Evolutionary conservation across 805 yeast genomes (phyloP), one percentile per base, ranked within the genome.

Genomic region (Kodamaea jinghongensis): DNA sequence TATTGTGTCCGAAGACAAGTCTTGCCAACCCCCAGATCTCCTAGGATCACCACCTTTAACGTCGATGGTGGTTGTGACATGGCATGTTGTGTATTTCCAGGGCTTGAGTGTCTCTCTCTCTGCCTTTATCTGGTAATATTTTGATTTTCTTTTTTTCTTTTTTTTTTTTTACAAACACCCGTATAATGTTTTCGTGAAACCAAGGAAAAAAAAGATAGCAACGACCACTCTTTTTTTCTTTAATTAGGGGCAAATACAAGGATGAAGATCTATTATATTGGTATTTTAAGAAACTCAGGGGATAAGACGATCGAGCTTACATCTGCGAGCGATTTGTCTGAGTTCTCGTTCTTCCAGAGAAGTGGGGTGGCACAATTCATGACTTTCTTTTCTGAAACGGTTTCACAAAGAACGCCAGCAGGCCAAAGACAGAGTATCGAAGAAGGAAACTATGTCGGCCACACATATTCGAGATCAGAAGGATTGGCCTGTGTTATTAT

Each of bases 391-490:
- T 77, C 95, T 17, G 86, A 81, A 54, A 93, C 99, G 2, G 91
- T 91, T 17, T 81, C 95, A 11, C 83, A 81, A 47, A 81, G 99
- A 66, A 93, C 99, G 2, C 66, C 73, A 29, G 73, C 91, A 1
- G 96, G 96, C 34, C 91, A 88, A 66, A 81, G 98, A 67, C 99
- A 93, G 63, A 78, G 88, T 60, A 86, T 93, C 38, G 96, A 93
- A 61, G 97, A 93, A 63, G 90, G 89, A 41, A 74, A 72, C 65
- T 91, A 93, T 62, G 75, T 87, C 7, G 97, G 96, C 5, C 98
- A 93, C 62, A 91, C 89, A 0, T 93, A 84, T 63, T 81, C 90
- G 22, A 77, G 98, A 51, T 65, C 84, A 16, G 98, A 93, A 62
- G 98, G 97, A 3, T 58, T 91, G 26, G 85, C 95, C 15, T 96